Evolutionary conservation across 2,329 filamentous ascomycete species (phyloP).

Genomic region (Claviceps spartinae): DNA sequence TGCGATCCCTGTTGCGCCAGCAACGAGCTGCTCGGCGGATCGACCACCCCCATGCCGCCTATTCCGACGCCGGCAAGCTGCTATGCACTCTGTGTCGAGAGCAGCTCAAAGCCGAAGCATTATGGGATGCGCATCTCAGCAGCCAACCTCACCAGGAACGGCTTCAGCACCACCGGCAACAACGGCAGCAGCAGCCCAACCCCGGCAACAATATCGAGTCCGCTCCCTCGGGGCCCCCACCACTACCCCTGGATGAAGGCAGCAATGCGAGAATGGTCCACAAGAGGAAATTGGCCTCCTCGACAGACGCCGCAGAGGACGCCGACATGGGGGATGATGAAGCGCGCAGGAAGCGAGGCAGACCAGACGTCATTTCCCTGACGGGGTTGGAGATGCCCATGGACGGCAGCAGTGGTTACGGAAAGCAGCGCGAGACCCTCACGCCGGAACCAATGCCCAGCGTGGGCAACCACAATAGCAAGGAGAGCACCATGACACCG

Average conservation of each 20-base stretch:
- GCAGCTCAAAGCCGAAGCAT: constrained; percentile 48
- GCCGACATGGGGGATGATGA: constrained; percentile 20
- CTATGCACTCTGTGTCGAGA: constrained; percentile 54
- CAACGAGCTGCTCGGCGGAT: constrained; percentile 64
- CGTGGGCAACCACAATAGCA: constrained; percentile 11
- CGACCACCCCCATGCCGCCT: constrained; percentile 53
- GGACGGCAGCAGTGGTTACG: neutral
- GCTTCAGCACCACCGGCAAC: constrained; percentile 10
- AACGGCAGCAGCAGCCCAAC: constrained; percentile 9
- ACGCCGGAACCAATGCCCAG: constrained; percentile 8
- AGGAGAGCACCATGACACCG: constrained; percentile 6
- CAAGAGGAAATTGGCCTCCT: constrained; percentile 21
- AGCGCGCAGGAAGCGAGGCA: constrained; percentile 32
- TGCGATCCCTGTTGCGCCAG: constrained; percentile 64
- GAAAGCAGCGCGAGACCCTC: constrained; percentile 10
- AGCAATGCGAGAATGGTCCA: constrained; percentile 4
- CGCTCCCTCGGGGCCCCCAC: constrained; percentile 1
- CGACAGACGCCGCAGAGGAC: constrained; percentile 18
- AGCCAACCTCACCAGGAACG: constrained; percentile 27
- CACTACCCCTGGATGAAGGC: constrained; percentile 3
- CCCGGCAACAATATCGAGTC: constrained; percentile 7
- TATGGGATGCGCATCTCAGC: constrained; percentile 52
- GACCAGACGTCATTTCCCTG: constrained; percentile 18
- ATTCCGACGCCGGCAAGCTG: constrained; percentile 54
- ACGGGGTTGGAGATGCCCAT: neutral